Percentiles rank a stretch among this genome's conserved stretches.
These are phyloP conservation scores for Phytophthora nicotianae DNA, from an alignment of 352 stramenopile genomes.

Conservation along the genomic window DNA sequence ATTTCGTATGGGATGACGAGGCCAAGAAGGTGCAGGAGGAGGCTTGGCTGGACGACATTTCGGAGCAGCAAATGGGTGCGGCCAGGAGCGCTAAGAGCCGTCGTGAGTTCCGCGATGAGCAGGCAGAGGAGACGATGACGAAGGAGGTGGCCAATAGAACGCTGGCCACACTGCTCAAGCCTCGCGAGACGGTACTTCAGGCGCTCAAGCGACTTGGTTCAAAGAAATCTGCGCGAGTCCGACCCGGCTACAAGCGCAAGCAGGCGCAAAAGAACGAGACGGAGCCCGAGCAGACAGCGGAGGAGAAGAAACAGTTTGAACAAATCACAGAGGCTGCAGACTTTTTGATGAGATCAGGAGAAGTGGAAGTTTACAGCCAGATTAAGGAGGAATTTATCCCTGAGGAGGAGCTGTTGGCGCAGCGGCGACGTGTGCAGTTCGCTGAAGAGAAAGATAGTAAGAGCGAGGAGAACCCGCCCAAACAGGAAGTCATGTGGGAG, in stretches of 20 bases:
- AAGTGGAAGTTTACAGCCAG: conserved; percentile 83
- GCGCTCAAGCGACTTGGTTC: conserved; percentile 74
- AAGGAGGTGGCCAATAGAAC: conserved; percentile 56
- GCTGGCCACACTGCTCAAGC: conserved; percentile 59
- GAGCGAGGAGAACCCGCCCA: conserved; percentile 44
- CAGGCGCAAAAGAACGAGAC: conserved; percentile 40
- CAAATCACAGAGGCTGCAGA: conserved; percentile 81
- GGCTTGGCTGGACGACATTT: conserved; percentile 78
- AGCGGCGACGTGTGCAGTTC: conserved; percentile 49
- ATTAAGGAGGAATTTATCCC: conserved; percentile 83
- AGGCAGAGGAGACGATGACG: conserved; percentile 62
- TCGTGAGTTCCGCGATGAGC: conserved; percentile 61
- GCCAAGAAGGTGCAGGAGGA: conserved; percentile 82
- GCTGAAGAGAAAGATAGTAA: conserved; percentile 45
- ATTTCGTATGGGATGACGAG: conserved; percentile 85
- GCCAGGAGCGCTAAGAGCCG: conserved; percentile 68
- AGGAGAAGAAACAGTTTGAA: conserved; percentile 84
- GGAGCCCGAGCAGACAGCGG: conserved; percentile 47
- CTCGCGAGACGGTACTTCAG: conserved; percentile 79
- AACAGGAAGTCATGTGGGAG: conserved; percentile 73
- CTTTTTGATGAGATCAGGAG: conserved; percentile 75
- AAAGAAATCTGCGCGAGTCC: conserved; percentile 43
- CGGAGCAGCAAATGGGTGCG: conserved; percentile 73
- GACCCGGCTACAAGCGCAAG: conserved; percentile 61
- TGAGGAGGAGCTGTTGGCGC: conserved; percentile 59